Percentiles rank a stretch among this genome's conserved stretches.
phyloP scores from a whole-genome alignment of 176 grass and related monocot species.

The Aegilops tauschii region DNA sequence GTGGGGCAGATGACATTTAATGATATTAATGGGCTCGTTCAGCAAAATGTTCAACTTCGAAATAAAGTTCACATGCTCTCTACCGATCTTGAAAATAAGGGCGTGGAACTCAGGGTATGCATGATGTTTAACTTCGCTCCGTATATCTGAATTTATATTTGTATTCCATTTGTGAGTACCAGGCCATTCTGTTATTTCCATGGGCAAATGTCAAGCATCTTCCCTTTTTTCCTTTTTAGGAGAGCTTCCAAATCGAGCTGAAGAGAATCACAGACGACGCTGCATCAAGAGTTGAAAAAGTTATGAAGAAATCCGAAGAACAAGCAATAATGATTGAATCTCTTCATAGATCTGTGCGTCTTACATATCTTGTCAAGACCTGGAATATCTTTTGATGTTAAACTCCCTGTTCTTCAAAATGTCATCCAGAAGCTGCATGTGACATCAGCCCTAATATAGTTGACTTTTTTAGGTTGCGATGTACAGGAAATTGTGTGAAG shows the following conservation, averaged over 20 bases:
- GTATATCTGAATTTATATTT: not conserved
- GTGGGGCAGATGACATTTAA: constrained; percentile 77
- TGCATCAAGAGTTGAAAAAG: constrained; percentile 73
- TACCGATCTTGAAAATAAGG: constrained; percentile 63
- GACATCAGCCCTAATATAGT: constrained; percentile 5
- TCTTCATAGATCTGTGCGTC: constrained; percentile 87
- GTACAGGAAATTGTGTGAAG: constrained; percentile 93
- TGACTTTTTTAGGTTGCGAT: constrained; percentile 65
- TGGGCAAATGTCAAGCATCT: not conserved
- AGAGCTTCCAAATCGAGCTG: constrained; percentile 72
- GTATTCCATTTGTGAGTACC: not conserved
- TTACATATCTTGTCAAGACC: constrained; percentile 6
- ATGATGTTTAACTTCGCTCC: constrained; percentile 4
- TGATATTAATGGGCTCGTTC: constrained; percentile 80
- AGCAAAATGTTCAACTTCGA: constrained; percentile 88
- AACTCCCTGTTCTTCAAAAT: not conserved
- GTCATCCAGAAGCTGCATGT: not conserved
- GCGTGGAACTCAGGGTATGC: constrained; percentile 73
- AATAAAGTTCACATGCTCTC: constrained; percentile 75
- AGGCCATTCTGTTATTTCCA: not conserved
- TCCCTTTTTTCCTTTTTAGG: constrained; percentile 49
- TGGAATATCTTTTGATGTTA: not conserved
- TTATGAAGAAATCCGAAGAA: constrained; percentile 94
- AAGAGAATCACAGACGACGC: constrained; percentile 62
- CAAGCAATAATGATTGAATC: constrained; percentile 93